Conservation (phyloP, 345 rosid genomes). For the Gossypium sturtianum region DNA sequence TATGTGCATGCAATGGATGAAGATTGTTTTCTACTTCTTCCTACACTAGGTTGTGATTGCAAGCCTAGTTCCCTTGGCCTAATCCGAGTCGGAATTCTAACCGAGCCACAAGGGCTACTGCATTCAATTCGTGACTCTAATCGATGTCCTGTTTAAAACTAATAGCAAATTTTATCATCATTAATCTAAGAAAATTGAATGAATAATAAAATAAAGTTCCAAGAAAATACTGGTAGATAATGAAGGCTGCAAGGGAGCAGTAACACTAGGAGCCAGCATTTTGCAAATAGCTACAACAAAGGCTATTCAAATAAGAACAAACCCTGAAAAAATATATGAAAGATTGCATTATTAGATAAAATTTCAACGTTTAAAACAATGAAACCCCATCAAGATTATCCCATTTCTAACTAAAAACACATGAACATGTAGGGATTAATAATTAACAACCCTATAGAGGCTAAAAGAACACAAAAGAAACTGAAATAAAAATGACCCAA, state of each 20-base stretch:
- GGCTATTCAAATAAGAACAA: not conserved
- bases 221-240: not conserved
- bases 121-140: not conserved
- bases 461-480: not conserved
- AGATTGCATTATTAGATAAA: not conserved
- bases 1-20: conserved; percentile 26
- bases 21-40: conserved; percentile 19
- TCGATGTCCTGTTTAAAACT: not conserved
- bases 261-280: conserved; percentile 3
- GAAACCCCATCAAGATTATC: not conserved
- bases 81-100: not conserved
- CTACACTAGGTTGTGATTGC: conserved; percentile 15
- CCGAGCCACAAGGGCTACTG: not conserved
- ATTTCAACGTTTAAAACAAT: not conserved
- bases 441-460: not conserved
- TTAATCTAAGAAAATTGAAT: not conserved
- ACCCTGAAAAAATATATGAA: not conserved
- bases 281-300: not conserved
- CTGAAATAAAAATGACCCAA: not conserved
- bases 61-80: conserved; percentile 24
- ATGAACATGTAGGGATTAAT: not conserved
- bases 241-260: not conserved
- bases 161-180: not conserved
- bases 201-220: not conserved
- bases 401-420: not conserved